Base-by-base conservation (phyloP, 2,329 filamentous ascomycete species). In the Ophiostoma sp. region DNA sequence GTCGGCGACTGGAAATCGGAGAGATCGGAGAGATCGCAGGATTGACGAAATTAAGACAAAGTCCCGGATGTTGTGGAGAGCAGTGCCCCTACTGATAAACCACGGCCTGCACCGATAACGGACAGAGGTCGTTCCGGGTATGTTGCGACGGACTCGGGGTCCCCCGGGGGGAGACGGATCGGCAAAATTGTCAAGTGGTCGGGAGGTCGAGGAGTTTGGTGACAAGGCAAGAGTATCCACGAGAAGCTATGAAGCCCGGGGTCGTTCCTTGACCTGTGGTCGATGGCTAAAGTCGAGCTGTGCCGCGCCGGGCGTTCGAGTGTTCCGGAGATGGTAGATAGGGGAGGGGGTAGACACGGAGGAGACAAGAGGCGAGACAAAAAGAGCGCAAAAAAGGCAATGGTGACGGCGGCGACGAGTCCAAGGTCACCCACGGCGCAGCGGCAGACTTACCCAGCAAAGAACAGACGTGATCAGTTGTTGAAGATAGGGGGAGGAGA, bases 391-490 rank as follows among this genome's bases (percentile, higher is more conserved):
- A 36, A 36, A 35, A 66, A 11, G 41, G 33, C 31, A 33, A 11
- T 20, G 31, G 36, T 11, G 60, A 44, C 13, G 67, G n/a, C 33
- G 62, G 8, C 35, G 20, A 23, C 35, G 15, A 65, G 20, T 2
- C 4, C 20, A 1, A 4, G 31, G 20, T 62, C 36, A 27, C 67
- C 17, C n/a, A 57, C 10, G 31, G 67, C 17, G 35, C 33, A 36
- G 31, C 20, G 33, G 15, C 33, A 69, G 15, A 71, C 70, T 48
- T 65, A 71, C 70, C 68, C 68, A 71, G 66, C 60, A 23, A 71
- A 71, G 68, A 69, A 71, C 70, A 71, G 27, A 71, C 67, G 39
- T 33, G n/a, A 41, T 62, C 57, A 62, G 67, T 41, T 60, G 27
- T 41, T 33, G 20, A 48, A 10, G 68, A 66, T 13, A 7, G 27